phyloP scores from a whole-genome alignment of 2,329 filamentous ascomycete species.

The Chaetomium sp. region DNA sequence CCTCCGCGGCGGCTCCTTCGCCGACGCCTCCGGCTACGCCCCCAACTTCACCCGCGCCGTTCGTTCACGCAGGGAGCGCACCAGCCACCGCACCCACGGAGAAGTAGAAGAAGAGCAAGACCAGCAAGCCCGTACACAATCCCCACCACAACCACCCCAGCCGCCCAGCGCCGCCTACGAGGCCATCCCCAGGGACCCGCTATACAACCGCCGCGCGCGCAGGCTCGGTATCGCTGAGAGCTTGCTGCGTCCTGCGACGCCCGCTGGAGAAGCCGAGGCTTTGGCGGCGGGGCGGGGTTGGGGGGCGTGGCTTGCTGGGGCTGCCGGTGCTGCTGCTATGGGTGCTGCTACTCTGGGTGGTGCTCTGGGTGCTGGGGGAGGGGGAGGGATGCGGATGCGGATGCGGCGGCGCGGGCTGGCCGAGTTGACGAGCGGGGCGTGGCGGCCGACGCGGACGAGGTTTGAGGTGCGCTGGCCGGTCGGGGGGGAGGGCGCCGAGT shows the following conservation, averaged over 20 bases:
- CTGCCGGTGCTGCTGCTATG: neutral
- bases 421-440: slow-evolving; percentile 13
- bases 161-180: slow-evolving; percentile 13
- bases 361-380: neutral
- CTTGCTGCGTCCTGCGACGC: slow-evolving; percentile 4
- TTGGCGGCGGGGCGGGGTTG: neutral
- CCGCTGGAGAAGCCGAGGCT: too few species aligned
- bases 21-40: slow-evolving; percentile 10
- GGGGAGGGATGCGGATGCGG: neutral
- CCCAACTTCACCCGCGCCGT: slow-evolving; percentile 5
- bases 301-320: neutral
- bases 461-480: slow-evolving; percentile 30
- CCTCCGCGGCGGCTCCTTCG: slow-evolving; percentile 18
- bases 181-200: neutral
- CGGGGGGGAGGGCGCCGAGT: slow-evolving; percentile 19
- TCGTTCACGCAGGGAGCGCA: neutral
- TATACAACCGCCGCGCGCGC: slow-evolving; percentile 1
- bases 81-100: too few species aligned
- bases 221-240: slow-evolving; percentile 24
- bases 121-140: neutral
- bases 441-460: slow-evolving; percentile 33
- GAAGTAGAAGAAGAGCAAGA: too few species aligned
- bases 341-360: neutral
- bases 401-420: neutral
- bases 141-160: neutral